Conservation (phyloP, 1,139 yeast species). For the Citeromyces siamensis region DNA sequence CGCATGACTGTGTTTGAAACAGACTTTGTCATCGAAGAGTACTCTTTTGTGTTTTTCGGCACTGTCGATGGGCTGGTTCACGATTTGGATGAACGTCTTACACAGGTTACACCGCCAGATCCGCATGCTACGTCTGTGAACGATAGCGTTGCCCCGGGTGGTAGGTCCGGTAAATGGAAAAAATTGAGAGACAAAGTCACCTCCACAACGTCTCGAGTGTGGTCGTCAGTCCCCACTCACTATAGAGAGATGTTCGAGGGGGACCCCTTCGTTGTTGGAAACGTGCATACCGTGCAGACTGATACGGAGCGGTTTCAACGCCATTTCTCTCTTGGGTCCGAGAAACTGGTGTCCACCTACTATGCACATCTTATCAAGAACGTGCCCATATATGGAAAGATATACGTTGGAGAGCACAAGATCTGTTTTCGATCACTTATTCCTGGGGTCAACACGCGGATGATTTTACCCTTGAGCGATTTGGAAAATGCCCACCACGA, state of each 20-base stretch:
- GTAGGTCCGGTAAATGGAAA: slow-evolving; percentile 1
- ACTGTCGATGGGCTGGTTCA: slow-evolving; percentile 22
- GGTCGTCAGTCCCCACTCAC: slow-evolving; percentile 56
- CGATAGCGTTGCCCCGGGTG: background rate
- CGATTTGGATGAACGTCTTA: slow-evolving; percentile 15
- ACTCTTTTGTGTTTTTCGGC: slow-evolving; percentile 55
- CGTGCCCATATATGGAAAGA: slow-evolving; percentile 71
- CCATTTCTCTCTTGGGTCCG: slow-evolving; percentile 52
- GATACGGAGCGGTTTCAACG: slow-evolving; percentile 41
- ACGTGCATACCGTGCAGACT: slow-evolving; percentile 25
- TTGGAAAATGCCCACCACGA: slow-evolving; percentile 58
- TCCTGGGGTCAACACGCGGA: slow-evolving; percentile 68
- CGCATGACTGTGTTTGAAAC: slow-evolving; percentile 39
- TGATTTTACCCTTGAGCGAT: slow-evolving; percentile 74
- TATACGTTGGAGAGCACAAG: slow-evolving; percentile 55
- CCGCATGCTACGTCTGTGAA: background rate
- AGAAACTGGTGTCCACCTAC: slow-evolving; percentile 52
- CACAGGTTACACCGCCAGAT: background rate
- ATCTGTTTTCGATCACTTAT: slow-evolving; percentile 71
- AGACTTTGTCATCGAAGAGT: slow-evolving; percentile 47
- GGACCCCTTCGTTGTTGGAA: slow-evolving; percentile 34
- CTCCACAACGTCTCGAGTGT: slow-evolving; percentile 23
- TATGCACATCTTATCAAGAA: slow-evolving; percentile 60
- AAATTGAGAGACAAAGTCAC: slow-evolving; percentile 4
- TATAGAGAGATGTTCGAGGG: slow-evolving; percentile 28